A percentile compares a stretch with the other conserved stretches of the same genome.
Evolutionary conservation across 176 grass and related monocot species (phyloP).

Genomic region (Phyllostachys edulis): DNA sequence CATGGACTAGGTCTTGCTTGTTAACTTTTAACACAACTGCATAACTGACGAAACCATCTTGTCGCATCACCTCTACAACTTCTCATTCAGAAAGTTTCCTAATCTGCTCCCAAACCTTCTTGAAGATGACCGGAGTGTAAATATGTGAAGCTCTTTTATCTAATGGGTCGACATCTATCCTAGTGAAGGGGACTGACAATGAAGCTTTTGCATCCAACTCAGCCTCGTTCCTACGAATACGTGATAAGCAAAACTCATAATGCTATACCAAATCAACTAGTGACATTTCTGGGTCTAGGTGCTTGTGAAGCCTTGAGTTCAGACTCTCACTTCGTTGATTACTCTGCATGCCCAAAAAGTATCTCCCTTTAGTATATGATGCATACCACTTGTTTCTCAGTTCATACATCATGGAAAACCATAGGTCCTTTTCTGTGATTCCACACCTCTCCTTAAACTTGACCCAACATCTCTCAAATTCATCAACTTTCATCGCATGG

Average conservation of each 20-base stretch:
- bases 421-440: background rate
- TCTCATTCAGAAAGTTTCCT: background rate
- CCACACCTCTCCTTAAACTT: background rate
- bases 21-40: background rate
- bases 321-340: conserved; percentile 28
- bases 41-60: background rate
- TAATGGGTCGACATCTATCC: background rate
- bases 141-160: conserved; percentile 10
- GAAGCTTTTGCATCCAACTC: conserved; percentile 11
- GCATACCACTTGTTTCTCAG: conserved; percentile 19
- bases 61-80: background rate
- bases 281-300: conserved; percentile 12
- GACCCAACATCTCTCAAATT: too few species aligned
- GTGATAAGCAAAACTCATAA: conserved; percentile 13
- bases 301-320: background rate
- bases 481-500: too few species aligned
- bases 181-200: background rate
- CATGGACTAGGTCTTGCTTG: background rate
- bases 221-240: conserved; percentile 13
- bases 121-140: conserved; percentile 24
- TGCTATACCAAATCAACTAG: conserved; percentile 28
- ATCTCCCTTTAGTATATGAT: conserved; percentile 9
- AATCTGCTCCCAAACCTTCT: background rate
- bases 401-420: conserved; percentile 23
- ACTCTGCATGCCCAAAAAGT: conserved; percentile 25